These are phyloP conservation scores for Sporothrix brunneoviolacea DNA, from an alignment of 2,329 filamentous ascomycete genomes.

Conservation along the genomic window DNA sequence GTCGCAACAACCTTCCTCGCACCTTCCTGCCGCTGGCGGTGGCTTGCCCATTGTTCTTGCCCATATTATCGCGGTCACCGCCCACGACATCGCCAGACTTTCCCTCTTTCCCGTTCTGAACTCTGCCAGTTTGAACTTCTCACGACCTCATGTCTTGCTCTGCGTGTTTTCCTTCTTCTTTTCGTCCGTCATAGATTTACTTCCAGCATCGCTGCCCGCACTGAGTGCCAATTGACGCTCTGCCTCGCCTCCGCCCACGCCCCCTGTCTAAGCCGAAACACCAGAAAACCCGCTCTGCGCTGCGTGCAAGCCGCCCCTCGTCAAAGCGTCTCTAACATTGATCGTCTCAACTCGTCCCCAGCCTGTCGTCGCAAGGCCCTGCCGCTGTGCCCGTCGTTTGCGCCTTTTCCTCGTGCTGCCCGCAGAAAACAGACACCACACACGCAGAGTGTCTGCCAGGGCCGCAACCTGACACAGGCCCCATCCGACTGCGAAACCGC, in stretches of 20 bases:
- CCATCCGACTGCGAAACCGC: constrained; percentile 36
- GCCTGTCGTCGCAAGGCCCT: constrained; percentile 23
- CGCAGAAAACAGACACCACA: no score
- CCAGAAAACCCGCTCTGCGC: constrained; percentile 29
- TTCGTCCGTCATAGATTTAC: no score
- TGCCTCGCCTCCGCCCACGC: no score
- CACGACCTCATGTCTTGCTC: no score
- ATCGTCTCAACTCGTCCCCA: constrained; percentile 36
- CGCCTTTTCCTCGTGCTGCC: not conserved
- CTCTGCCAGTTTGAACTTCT: no score
- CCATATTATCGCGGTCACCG: not conserved
- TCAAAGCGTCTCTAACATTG: constrained; percentile 39
- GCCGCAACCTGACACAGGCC: constrained; percentile 31
- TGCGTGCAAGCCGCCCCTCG: constrained; percentile 29
- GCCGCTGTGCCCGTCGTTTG: constrained; percentile 17
- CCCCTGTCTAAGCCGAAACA: constrained; percentile 34
- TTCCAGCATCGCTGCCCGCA: no score
- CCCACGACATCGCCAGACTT: not conserved
- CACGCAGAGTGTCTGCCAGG: not conserved
- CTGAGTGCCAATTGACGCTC: not conserved
- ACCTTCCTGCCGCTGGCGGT: constrained; percentile 1
- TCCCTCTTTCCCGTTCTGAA: not conserved
- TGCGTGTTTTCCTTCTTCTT: not conserved
- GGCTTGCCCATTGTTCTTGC: not conserved
- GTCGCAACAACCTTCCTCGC: constrained; percentile 5